Conservation (phyloP, 1,284 basidiomycete species). For the Ganoderma lucidum region DNA sequence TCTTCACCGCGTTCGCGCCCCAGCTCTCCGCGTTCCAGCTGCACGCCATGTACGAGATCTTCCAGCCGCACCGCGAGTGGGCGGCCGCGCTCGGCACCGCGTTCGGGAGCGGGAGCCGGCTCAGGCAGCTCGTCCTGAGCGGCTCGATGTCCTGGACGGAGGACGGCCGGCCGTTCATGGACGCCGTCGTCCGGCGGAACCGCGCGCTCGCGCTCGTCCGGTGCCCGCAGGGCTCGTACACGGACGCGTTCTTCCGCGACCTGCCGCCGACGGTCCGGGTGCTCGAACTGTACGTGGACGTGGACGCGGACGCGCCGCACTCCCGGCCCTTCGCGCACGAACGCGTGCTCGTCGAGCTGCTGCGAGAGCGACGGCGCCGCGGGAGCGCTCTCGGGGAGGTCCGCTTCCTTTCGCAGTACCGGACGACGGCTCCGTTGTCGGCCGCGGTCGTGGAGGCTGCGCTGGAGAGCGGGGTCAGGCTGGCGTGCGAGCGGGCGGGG, state of each 20-base stretch:
- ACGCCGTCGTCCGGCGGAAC: not conserved
- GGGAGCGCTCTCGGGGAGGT: not conserved
- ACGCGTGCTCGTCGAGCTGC: not conserved
- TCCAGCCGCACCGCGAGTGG: not conserved
- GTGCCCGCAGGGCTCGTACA: slow-evolving; percentile 4
- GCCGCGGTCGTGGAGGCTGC: not conserved
- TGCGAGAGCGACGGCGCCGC: not conserved
- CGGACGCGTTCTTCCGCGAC: slow-evolving; percentile 7
- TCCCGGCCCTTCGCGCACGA: not conserved
- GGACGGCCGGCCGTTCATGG: slow-evolving; percentile 2
- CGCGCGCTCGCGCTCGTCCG: slow-evolving; percentile 11
- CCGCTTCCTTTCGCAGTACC: not conserved
- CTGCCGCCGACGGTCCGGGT: not conserved
- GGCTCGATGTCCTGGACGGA: not conserved
- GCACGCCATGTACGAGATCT: not conserved
- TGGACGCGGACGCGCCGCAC: not conserved
- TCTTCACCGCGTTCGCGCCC: slow-evolving; percentile 1
- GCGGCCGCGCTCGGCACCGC: not conserved
- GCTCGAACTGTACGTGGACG: slow-evolving; percentile 12
- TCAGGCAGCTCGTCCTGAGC: not conserved
- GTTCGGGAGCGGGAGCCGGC: not conserved
- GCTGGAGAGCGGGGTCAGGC: not conserved
- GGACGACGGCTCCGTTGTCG: not conserved
- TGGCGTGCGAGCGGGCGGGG: not conserved
- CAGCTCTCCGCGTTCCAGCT: not conserved